These are phyloP conservation scores for Wallemia mellicola DNA, from an alignment of 1,284 basidiomycete species.

Conservation along the genomic window DNA sequence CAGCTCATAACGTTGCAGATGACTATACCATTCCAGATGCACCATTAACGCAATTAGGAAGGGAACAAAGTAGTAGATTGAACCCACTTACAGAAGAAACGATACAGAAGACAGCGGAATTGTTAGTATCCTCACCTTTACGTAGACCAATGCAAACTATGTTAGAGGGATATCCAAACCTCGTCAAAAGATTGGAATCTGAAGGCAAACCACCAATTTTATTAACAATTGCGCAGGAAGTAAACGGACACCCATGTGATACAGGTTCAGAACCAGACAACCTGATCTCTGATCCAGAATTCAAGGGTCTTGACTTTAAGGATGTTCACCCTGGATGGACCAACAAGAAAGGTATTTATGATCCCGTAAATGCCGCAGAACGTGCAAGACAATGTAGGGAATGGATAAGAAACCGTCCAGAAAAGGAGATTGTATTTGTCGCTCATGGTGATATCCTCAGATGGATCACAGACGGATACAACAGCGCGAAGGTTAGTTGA, in stretches of 20 bases:
- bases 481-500: constrained; percentile 10
- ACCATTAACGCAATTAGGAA: constrained; percentile 13
- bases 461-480: constrained; percentile 12
- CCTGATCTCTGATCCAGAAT: constrained; percentile 11
- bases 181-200: constrained; percentile 11
- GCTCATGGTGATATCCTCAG: constrained; percentile 18
- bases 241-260: constrained; percentile 14
- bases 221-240: constrained; percentile 15
- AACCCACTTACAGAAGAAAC: constrained; percentile 11
- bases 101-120: constrained; percentile 13
- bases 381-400: constrained; percentile 11
- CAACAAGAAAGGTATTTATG: constrained; percentile 14
- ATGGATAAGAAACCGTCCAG: constrained; percentile 14
- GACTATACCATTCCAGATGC: constrained; percentile 12
- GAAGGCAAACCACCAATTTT: constrained; percentile 13
- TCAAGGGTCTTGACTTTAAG: constrained; percentile 13
- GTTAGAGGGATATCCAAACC: constrained; percentile 12
- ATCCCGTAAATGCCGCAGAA: constrained; percentile 10
- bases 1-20: background rate
- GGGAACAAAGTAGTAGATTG: constrained; percentile 12
- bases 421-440: constrained; percentile 17
- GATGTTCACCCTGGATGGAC: constrained; percentile 12
- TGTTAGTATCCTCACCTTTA: constrained; percentile 16
- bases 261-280: constrained; percentile 11
- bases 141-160: constrained; percentile 16